Conservation (phyloP, 495 filamentous ascomycete genomes). For the Amphirosellinia nigrospora region DNA sequence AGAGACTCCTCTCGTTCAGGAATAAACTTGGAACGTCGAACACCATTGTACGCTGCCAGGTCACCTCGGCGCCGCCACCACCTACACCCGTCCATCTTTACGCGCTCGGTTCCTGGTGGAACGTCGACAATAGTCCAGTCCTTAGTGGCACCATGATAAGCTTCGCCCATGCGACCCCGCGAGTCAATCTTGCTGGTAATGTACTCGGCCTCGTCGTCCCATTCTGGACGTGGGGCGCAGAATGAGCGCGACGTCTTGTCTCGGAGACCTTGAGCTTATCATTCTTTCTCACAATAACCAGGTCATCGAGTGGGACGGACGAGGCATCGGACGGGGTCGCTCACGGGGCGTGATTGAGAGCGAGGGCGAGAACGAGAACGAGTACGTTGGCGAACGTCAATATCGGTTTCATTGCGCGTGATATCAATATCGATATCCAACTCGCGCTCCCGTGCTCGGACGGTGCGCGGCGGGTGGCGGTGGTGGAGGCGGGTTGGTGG, state of each 20-base stretch:
- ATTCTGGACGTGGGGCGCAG: slow-evolving; percentile 51
- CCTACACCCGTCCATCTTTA: slow-evolving; percentile 77
- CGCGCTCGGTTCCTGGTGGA: slow-evolving; percentile 76
- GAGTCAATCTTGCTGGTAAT: slow-evolving; percentile 66
- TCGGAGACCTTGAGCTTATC: slow-evolving; percentile 61
- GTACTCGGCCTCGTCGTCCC: slow-evolving; percentile 68
- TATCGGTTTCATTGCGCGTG: slow-evolving; percentile 51
- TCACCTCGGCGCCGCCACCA: slow-evolving; percentile 69
- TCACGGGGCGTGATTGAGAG: slow-evolving; percentile 44
- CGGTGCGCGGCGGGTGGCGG: slow-evolving; percentile 40
- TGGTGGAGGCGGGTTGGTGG: slow-evolving; percentile 56
- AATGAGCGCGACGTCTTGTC: slow-evolving; percentile 50
- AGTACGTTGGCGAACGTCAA: slow-evolving; percentile 52
- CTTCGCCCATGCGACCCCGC: slow-evolving; percentile 69
- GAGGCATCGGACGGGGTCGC: slow-evolving; percentile 38
- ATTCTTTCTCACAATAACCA: slow-evolving; percentile 62
- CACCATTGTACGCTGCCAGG: slow-evolving; percentile 80
- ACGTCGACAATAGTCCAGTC: slow-evolving; percentile 82
- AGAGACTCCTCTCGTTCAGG: slow-evolving; percentile 53
- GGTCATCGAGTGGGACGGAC: slow-evolving; percentile 43
- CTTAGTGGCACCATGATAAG: slow-evolving; percentile 67
- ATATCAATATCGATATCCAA: slow-evolving; percentile 63
- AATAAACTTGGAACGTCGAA: slow-evolving; percentile 71
- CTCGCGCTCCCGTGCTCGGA: slow-evolving; percentile 46
- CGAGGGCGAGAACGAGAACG: slow-evolving; percentile 39